Base-by-base conservation (phyloP, 495 filamentous ascomycete species). In the Talaromyces adpressus region DNA sequence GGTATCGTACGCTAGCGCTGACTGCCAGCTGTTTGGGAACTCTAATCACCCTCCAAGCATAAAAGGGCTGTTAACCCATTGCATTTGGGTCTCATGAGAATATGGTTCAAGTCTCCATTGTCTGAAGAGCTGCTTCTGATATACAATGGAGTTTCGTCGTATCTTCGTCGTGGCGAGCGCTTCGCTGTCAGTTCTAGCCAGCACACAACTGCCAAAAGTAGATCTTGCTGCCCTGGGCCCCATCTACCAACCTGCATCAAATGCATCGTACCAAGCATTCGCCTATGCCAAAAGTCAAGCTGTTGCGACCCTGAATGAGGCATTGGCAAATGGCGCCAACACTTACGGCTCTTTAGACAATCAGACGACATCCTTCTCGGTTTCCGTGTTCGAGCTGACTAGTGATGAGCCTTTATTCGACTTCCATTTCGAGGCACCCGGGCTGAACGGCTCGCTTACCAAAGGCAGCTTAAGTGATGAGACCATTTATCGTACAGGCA, bases 401-500 rank as follows among this genome's bases (percentile, higher is more conserved):
- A 57, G 54, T 29, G 54, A 57, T 12, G 22, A 57, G 54, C 54
- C 54, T 27, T 30, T 57, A 29, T 57, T 57, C 30, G 54, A 57
- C 16, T 57, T 29, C 20, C 54, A 57, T n/a, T 57, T 57, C 54
- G 25, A 57, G 14, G 54, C 54, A 30, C 54, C 54, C 5, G 54
- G 54, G 20, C 54, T 57, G 54, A 30, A 57, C n/a, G 54, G 54
- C 11, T 57, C 54, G 20, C 30, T 29, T n/a, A 30, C 25, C 20
- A 57, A 57, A 30, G 54, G 54, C 3, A 57, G 27, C 4, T 29
- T 82, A 0, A 72, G 76, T 45, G 71, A 73, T 1, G 63, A 83
- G 39, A 78, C 82, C 0, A 76, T 86, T 0, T 86, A 81, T 65
- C 73, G 83, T 20, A 72, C 81, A 32, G 80, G 81, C 1, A 82